Base-by-base conservation (phyloP, 2,329 filamentous ascomycete genomes). In the Pseudocercospora cruenta region DNA sequence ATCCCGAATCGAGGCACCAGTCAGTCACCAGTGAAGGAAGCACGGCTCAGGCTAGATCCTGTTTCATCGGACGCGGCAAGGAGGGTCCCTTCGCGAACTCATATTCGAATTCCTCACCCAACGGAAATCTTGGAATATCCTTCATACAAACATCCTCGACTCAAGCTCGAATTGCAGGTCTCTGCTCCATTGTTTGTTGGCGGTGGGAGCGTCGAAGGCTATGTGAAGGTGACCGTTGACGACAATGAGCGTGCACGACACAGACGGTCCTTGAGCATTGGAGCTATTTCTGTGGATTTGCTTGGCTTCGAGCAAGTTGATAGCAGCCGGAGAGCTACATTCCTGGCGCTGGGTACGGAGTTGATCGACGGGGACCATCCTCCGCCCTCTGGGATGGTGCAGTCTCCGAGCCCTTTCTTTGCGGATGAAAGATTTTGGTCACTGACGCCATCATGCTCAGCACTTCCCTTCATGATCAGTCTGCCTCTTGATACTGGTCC, bases 401-500 rank as follows among this genome's bases (percentile, higher is more conserved):
- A 83, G 63, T 80, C 79, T 12, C 72, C 78, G 22, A 77, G 78
- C 49, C 78, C 79, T 12, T 73, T 80, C 19, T 74, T 76, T 6
- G 70, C 72, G 2, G 64, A 67, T 16, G 78, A 82, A 57, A 75
- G 78, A 3, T 84, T 82, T 65, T 86, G 84, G 84, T 79, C 82
- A 65, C 72, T 85, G 36, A 78, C 78, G 67, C 80, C 84, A 24
- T 84, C 83, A 0, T 73, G 76, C 12, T 81, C 81, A 10, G 78
- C 78, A 31, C 69, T 86, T 4, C 83, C 84, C 3, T 87, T 87
- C 72, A 80, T 81, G 65, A 70, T 87, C 62, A 85, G 83, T 68
- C 73, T 86, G 16, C 85, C 85, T 2, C 75, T 86, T 21, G 83
- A 85, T 64, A 82, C 85, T 28, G 84, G 85, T 5, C 84, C 84